Percentiles rank a stretch among this genome's conserved stretches.
These are phyloP conservation scores for Tulasnella sp. DNA, from an alignment of 768 basidiomycete species.

Conservation along the genomic window DNA sequence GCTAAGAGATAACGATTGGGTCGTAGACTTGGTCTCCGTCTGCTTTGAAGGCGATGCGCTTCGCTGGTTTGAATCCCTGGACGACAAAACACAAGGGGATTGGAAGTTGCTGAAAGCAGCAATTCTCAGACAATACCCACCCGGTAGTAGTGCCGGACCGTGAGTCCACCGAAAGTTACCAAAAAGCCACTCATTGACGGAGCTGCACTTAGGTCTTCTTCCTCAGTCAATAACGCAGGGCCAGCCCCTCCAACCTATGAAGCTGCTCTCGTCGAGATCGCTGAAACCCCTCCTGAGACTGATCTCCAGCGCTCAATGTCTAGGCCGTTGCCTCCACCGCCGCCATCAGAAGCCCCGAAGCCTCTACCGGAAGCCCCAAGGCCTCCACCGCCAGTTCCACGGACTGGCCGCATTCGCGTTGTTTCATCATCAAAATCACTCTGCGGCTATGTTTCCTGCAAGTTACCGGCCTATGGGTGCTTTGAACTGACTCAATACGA, in stretches of 20 bases:
- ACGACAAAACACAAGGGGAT: neutral
- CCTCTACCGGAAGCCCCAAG: too few species aligned
- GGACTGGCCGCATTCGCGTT: neutral
- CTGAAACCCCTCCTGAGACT: neutral
- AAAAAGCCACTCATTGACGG: neutral
- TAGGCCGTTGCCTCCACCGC: neutral
- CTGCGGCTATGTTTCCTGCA: neutral
- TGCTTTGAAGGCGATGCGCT: neutral
- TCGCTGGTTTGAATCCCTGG: neutral
- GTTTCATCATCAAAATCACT: neutral
- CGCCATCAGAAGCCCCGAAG: neutral
- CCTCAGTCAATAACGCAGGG: neutral
- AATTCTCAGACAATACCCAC: neutral
- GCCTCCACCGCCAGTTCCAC: neutral
- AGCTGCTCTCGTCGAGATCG: neutral
- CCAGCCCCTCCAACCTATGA: neutral
- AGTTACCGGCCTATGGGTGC: neutral
- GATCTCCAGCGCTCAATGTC: neutral
- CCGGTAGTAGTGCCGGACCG: neutral
- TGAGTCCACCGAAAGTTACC: neutral
- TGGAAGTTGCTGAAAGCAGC: neutral
- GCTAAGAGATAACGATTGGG: neutral
- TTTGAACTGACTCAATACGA: neutral
- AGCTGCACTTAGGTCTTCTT: neutral
- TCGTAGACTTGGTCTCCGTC: neutral